Conservation (phyloP, 75 land plant species). For the Pinus tabuliformis region DNA sequence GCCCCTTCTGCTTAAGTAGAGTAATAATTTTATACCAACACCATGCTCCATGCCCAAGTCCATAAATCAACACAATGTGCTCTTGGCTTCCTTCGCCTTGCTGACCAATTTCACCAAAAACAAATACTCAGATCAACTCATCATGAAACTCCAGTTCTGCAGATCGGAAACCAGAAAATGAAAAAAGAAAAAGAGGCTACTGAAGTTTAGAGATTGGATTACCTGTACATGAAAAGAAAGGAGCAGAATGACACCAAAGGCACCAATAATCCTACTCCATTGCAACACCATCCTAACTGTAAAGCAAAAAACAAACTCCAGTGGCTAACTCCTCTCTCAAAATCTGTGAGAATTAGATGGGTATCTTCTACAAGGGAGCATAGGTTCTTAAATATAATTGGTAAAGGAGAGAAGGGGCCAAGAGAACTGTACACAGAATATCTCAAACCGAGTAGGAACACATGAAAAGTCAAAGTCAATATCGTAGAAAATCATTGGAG, state of each 20-base stretch:
- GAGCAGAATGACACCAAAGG: neutral
- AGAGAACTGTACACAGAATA: too few species aligned
- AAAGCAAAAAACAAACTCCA: neutral
- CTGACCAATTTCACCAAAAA: neutral
- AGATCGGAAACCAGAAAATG: neutral
- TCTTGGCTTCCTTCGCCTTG: neutral
- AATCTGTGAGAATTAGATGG: too few species aligned
- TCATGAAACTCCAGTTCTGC: neutral
- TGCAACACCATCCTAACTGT: neutral
- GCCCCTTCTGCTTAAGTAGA: slow-evolving; percentile 19
- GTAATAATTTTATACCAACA: slow-evolving; percentile 30
- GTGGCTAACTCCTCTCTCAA: neutral
- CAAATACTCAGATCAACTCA: neutral
- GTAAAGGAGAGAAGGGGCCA: too few species aligned
- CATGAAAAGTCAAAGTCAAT: too few species aligned
- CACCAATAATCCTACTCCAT: neutral
- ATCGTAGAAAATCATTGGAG: too few species aligned
- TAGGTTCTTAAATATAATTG: too few species aligned
- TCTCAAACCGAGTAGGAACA: too few species aligned
- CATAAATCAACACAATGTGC: slow-evolving; percentile 41
- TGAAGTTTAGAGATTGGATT: neutral
- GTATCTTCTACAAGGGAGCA: too few species aligned
- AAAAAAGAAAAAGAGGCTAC: too few species aligned
- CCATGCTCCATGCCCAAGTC: slow-evolving; percentile 42
- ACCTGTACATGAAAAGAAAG: neutral